Base-by-base conservation (phyloP, 2,329 filamentous ascomycete genomes). In the Fusarium caatingaense region DNA sequence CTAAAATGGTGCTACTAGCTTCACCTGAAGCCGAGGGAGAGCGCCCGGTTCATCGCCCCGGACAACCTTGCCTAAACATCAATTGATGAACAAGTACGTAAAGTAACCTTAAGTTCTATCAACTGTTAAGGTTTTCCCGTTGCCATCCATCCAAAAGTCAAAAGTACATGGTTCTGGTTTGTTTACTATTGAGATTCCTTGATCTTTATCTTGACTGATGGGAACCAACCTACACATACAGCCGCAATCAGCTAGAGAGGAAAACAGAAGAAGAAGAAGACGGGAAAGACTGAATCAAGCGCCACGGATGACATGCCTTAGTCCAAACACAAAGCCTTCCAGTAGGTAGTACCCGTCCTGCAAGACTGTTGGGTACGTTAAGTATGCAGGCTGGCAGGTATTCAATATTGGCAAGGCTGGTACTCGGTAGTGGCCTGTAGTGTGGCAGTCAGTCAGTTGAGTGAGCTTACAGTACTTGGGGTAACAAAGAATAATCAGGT, bases 11-110 rank as follows among this genome's bases (percentile, higher is more conserved):
- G 25, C 37, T 54, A 44, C 34, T 41, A 44, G 21, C 11, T 56
- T 40, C 15, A 42, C 37, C 27, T 56, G 23, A 48, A 15, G 25
- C 30, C 27, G 37, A 23, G 37, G 25, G 27, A 44, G 41, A 64
- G 34, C 34, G 34, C 34, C 34, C 34, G 34, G 34, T 51, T 47
- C 56, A 63, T 63, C 50, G 64, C 65, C 65, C 65, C 51, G 28
- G 53, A 68, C 64, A 68, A 68, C 53, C 49, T 37, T 30, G 37
- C 25, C 32, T 16, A 63, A 51, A 21, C 20, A 50, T 32, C 34
- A 27, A 54, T 53, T 40, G 44, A 46, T 40, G 44, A 46, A 48
- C 15, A 49, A 44, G 54, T 28, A 30, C 7, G 28, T 15, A 30
- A 30, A 30, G 32, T 37, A 50, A 56, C 44, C 32, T 56, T 34